phyloP scores from a whole-genome alignment of 352 stramenopile species.

The Globisporangium emineosum region DNA sequence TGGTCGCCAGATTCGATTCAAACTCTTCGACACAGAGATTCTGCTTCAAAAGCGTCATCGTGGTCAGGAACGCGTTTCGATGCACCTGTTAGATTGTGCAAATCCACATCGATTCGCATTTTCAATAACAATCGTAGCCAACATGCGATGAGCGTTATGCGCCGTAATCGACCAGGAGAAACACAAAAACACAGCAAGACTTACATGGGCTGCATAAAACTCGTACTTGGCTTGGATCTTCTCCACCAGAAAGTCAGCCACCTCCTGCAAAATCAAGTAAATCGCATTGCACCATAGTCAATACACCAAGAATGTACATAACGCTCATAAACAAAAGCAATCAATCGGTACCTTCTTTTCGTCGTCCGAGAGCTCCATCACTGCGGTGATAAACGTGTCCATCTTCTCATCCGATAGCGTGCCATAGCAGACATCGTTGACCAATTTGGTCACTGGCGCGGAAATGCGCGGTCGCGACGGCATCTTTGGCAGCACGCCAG shows the following conservation, averaged over 20 bases:
- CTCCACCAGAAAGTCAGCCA: slow-evolving; percentile 80
- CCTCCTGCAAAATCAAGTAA: slow-evolving; percentile 33
- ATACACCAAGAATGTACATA: not conserved
- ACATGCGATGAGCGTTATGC: not conserved
- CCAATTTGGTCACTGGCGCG: slow-evolving; percentile 61
- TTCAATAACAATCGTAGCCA: not conserved
- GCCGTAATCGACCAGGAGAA: not conserved
- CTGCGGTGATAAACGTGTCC: slow-evolving; percentile 57
- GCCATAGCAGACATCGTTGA: slow-evolving; percentile 83
- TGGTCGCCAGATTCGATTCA: slow-evolving; percentile 70
- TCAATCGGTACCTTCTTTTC: slow-evolving; percentile 48
- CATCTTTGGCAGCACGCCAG: slow-evolving; percentile 65
- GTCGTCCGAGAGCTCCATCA: slow-evolving; percentile 68
- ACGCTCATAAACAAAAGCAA: not conserved
- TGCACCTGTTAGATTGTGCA: slow-evolving; percentile 44
- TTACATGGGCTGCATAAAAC: slow-evolving; percentile 75
- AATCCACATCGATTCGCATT: not conserved
- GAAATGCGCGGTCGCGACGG: slow-evolving; percentile 55
- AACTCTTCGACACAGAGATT: slow-evolving; percentile 80
- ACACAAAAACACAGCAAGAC: not conserved
- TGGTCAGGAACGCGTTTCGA: slow-evolving; percentile 68
- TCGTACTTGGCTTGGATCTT: slow-evolving; percentile 82
- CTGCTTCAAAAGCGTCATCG: slow-evolving; percentile 70
- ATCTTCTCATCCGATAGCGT: slow-evolving; percentile 72
- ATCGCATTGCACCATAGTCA: not conserved